A percentile compares a stretch with the other conserved stretches of the same genome.
Conservation (phyloP, 257 asterid genomes). For the Cynanchum wilfordii region DNA sequence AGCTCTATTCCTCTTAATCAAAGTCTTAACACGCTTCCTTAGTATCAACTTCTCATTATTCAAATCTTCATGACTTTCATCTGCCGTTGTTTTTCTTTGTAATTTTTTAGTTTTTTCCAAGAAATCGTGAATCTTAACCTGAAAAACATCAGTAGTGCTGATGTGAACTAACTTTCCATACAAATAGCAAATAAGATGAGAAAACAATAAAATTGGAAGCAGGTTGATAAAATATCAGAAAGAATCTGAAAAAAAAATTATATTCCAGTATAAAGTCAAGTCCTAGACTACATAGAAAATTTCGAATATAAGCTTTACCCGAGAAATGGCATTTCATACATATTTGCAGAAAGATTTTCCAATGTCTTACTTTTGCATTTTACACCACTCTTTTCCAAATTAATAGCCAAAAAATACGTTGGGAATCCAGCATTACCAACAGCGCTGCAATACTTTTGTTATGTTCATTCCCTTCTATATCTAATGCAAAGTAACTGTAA, state of each 20-base stretch:
- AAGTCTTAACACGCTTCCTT: conserved; percentile 67
- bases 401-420: background rate
- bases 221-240: background rate
- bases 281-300: background rate
- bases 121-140: conserved; percentile 82
- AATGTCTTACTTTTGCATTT: background rate
- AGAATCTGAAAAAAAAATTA: background rate
- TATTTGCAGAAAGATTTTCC: background rate
- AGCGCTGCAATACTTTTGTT: background rate
- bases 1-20: conserved; percentile 59
- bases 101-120: conserved; percentile 62
- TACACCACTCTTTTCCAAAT: background rate
- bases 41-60: conserved; percentile 43
- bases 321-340: background rate
- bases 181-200: background rate
- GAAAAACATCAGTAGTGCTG: conserved; percentile 15
- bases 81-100: conserved; percentile 31
- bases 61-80: conserved; percentile 42
- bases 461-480: background rate
- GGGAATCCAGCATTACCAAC: background rate
- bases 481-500: background rate
- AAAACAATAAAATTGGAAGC: background rate
- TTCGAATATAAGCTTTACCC: background rate
- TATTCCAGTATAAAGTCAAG: background rate
- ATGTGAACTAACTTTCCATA: background rate